Conservation (phyloP, 2,329 filamentous ascomycete species). For the Pseudocercospora pini-densiflorae region DNA sequence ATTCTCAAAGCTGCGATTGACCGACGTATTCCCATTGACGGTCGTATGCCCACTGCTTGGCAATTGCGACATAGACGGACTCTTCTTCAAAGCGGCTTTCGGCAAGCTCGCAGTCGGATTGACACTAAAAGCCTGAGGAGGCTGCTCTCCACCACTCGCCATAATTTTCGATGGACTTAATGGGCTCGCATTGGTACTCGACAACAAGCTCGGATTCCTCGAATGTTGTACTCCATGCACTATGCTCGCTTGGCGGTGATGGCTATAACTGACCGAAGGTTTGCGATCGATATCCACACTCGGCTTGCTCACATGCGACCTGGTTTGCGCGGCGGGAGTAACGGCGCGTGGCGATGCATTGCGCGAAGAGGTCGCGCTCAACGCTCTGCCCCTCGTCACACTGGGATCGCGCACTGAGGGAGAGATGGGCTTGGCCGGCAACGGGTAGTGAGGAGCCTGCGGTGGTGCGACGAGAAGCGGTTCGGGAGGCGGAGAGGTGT, state of each 20-base stretch:
- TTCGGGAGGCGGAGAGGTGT: constrained; percentile 39
- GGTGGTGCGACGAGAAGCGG: constrained; percentile 39
- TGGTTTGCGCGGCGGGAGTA: constrained; percentile 48
- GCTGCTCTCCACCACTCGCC: constrained; percentile 29
- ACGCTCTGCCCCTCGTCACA: constrained; percentile 51
- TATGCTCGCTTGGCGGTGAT: constrained; percentile 95
- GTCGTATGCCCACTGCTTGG: constrained; percentile 26
- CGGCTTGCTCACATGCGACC: constrained; percentile 37
- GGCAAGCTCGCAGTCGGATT: background rate
- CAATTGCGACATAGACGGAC: constrained; percentile 39
- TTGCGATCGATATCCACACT: constrained; percentile 52
- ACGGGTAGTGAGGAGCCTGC: constrained; percentile 29
- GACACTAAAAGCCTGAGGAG: background rate
- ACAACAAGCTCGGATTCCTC: constrained; percentile 84
- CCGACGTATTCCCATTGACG: constrained; percentile 25
- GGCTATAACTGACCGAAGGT: constrained; percentile 69
- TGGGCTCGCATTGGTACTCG: constrained; percentile 76
- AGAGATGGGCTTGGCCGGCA: constrained; percentile 18
- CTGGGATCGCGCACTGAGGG: constrained; percentile 46
- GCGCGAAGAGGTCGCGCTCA: constrained; percentile 47
- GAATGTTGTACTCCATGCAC: constrained; percentile 95
- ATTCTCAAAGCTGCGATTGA: constrained; percentile 37
- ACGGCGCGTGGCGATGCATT: constrained; percentile 50
- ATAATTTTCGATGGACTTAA: constrained; percentile 86
- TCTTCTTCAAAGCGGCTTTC: constrained; percentile 35